Percentiles rank a stretch among this genome's conserved stretches.
phyloP scores from a whole-genome alignment of 345 rosid genomes.

The Eucalyptus brandiana region DNA sequence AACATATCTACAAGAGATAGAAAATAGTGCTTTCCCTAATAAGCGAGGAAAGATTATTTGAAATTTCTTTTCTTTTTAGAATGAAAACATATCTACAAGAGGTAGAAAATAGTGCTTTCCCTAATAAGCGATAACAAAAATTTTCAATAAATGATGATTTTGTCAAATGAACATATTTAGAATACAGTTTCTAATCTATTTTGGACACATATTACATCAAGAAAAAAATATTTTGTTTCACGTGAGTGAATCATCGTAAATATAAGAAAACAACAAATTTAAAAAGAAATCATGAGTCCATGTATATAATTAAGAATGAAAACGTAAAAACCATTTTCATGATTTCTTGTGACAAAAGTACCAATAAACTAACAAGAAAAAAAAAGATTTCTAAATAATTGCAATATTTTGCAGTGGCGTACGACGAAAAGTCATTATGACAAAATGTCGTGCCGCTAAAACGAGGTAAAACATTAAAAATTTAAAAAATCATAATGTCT shows the following conservation, averaged over 20 bases:
- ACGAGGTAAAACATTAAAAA: not conserved
- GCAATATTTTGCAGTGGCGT: not conserved
- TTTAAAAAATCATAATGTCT: not conserved
- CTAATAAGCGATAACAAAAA: not conserved
- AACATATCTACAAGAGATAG: too few relatives aligned
- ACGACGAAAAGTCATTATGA: not conserved
- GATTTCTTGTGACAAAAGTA: not conserved
- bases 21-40: not conserved
- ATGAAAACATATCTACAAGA: not conserved
- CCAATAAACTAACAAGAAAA: not conserved
- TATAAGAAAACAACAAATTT: not conserved
- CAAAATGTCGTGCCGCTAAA: not conserved
- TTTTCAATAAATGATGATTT: not conserved
- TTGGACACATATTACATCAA: not conserved
- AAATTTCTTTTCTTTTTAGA: too few relatives aligned
- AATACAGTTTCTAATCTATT: not conserved
- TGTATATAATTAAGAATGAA: not conserved
- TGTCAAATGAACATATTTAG: not conserved
- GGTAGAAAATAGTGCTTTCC: not conserved
- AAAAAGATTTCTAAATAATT: too few relatives aligned
- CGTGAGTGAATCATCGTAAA: not conserved
- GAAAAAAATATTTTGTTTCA: too few relatives aligned
- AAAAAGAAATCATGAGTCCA: not conserved
- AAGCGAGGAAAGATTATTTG: too few relatives aligned
- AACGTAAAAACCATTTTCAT: not conserved